Base-by-base conservation (phyloP, 345 rosid species). In the Alliaria petiolata region DNA sequence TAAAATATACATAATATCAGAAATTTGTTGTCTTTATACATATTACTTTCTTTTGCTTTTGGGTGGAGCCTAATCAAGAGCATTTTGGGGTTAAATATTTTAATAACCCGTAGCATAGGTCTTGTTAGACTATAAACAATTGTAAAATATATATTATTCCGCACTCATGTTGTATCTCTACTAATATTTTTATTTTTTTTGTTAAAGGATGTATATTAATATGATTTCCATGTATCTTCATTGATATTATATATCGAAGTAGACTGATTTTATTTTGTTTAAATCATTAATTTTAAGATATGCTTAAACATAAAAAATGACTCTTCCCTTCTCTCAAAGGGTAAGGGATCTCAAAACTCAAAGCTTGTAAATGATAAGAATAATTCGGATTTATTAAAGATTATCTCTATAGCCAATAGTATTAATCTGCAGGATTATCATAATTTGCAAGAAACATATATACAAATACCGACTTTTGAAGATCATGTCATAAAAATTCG, bases 1-100 rank as follows among this genome's bases (percentile, higher is more conserved):
- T 35, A 19, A 51, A 52, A 30, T 39, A 39, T 19, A 38, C 39
- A 30, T 11, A 3, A 28, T 16, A 70, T 59, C n/a, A 59, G 13
- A 47, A 38, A 13, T 15, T 44, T 56, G 46, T 19, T 55, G 12
- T 30, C 15, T 60, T n/a, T n/a, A n/a, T 35, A 17, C 26, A 40
- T 17, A 39, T 1, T 51, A 67, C 34, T 40, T 61, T 45, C 6
- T 11, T 50, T 67, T 61, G 43, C 50, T 61, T 75, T 43, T 60
- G 78, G 53, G 74, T 67, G 63, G 69, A 52, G 67, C 61, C 67
- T 47, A 42, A 74, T 39, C 38, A 51, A 74, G 55, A 65, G 62
- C 68, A 67, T 60, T 75, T 49, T 51, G 60, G 28, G 62, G 43
- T 42, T 61, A 52, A 52, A 42, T 67, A 38, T 51, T 60, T 51